These are phyloP conservation scores for Puccinia triticina DNA, from an alignment of 1,284 basidiomycete genomes.

Conservation along the genomic window DNA sequence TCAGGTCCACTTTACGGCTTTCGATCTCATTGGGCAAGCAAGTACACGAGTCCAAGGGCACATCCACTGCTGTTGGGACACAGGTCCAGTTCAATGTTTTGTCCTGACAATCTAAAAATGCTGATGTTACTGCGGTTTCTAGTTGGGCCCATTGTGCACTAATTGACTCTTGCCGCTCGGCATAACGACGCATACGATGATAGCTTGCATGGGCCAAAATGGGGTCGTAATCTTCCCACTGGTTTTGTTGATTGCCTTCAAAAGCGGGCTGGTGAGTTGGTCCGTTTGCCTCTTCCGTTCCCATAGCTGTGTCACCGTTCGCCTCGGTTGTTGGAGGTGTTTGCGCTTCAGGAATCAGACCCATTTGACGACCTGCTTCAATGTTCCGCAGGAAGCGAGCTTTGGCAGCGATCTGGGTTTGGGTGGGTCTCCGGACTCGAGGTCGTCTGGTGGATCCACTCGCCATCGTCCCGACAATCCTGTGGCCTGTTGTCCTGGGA, in stretches of 20 bases:
- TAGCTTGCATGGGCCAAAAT: background rate
- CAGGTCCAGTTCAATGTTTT: slow-evolving; percentile 1
- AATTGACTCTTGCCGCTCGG: background rate
- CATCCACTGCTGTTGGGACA: too few species aligned
- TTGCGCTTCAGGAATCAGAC: too few species aligned
- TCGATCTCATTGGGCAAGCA: background rate
- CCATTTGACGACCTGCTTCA: background rate
- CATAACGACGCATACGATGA: background rate
- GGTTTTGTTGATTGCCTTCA: background rate
- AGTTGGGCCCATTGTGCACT: background rate
- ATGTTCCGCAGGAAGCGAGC: too few species aligned
- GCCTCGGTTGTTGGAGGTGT: too few species aligned
- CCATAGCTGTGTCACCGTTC: too few species aligned
- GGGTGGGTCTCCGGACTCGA: too few species aligned
- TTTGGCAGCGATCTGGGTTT: too few species aligned
- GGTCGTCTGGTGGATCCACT: too few species aligned
- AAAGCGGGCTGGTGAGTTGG: too few species aligned
- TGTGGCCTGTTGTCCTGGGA: too few species aligned
- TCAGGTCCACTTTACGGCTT: background rate
- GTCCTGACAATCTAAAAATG: background rate
- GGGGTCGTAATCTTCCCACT: background rate
- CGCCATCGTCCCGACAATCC: too few species aligned
- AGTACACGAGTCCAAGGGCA: background rate
- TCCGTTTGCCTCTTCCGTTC: too few species aligned
- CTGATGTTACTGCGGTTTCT: background rate